Percentiles rank a stretch among this genome's conserved stretches.
phyloP scores from a whole-genome alignment of 169 alveolate genomes.

The Amoebophrya sp. region DNA sequence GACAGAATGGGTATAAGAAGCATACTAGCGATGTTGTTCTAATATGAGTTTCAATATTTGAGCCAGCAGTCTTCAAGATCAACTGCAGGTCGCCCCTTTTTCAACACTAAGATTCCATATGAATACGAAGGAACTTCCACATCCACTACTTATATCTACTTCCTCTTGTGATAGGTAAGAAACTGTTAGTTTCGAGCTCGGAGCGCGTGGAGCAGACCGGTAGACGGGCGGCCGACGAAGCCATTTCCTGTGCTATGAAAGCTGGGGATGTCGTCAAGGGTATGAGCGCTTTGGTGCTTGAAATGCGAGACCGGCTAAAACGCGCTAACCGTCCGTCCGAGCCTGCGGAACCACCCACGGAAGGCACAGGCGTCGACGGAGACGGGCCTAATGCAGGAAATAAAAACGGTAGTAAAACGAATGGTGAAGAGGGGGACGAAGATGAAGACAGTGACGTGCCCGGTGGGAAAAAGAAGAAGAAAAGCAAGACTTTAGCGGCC shows the following conservation, averaged over 20 bases:
- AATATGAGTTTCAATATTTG: too few species aligned
- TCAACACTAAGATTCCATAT: too few species aligned
- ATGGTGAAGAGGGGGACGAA: neutral
- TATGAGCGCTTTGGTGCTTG: neutral
- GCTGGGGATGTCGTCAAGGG: neutral
- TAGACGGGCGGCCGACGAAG: neutral
- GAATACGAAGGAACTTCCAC: too few species aligned
- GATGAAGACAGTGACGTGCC: neutral
- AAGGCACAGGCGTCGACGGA: too few species aligned
- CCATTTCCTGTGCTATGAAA: neutral
- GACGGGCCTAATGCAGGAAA: neutral
- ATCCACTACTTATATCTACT: too few species aligned
- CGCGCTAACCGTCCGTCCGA: neutral
- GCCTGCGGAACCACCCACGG: neutral
- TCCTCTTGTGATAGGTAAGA: too few species aligned
- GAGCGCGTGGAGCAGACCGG: conserved; percentile 6
- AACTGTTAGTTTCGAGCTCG: neutral
- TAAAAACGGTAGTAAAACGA: too few species aligned
- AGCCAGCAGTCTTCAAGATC: too few species aligned
- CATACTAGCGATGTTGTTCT: too few species aligned
- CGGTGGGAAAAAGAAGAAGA: neutral
- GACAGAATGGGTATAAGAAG: conserved; percentile 18
- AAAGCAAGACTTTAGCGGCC: neutral
- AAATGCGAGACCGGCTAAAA: conserved; percentile 8
- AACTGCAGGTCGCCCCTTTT: too few species aligned